Conservation (phyloP, 768 basidiomycete species). For the Agaricus sinodeliciosus region DNA sequence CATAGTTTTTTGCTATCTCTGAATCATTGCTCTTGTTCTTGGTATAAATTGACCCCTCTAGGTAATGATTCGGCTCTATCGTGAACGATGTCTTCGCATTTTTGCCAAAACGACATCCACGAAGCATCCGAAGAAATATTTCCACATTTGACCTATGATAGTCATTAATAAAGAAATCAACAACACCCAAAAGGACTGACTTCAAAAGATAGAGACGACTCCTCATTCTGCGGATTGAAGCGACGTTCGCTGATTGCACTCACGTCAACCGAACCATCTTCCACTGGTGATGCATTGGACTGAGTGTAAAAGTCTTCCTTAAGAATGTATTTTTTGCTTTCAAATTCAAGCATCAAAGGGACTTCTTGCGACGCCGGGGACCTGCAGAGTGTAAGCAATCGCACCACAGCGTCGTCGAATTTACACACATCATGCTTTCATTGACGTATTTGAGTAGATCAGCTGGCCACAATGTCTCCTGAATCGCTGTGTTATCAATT, state of each 20-base stretch:
- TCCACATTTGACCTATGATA: constrained; percentile 8
- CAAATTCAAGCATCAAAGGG: neutral
- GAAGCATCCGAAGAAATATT: constrained; percentile 8
- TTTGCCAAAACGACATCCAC: constrained; percentile 14
- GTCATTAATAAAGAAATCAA: neutral
- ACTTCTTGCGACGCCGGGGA: neutral
- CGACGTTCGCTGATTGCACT: constrained; percentile 11
- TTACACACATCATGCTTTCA: neutral
- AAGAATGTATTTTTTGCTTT: constrained; percentile 2
- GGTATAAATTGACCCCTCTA: neutral
- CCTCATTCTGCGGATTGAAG: constrained; percentile 7
- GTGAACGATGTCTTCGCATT: constrained; percentile 12
- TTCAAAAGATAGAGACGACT: constrained; percentile 12
- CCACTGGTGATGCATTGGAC: neutral
- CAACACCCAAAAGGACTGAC: neutral
- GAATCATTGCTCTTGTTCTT: neutral
- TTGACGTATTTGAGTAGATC: constrained; percentile 5
- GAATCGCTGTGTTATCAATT: neutral
- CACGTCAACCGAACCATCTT: neutral
- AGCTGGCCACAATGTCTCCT: constrained; percentile 9
- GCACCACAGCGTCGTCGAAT: neutral
- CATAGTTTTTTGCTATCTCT: neutral
- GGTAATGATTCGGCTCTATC: neutral
- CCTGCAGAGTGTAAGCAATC: neutral
- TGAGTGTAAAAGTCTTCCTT: constrained; percentile 7